Evolutionary conservation across 1,139 yeast species (phyloP), one percentile per base, ranked within the genome.

Genomic region (Pneumocystis wakefieldiae): DNA sequence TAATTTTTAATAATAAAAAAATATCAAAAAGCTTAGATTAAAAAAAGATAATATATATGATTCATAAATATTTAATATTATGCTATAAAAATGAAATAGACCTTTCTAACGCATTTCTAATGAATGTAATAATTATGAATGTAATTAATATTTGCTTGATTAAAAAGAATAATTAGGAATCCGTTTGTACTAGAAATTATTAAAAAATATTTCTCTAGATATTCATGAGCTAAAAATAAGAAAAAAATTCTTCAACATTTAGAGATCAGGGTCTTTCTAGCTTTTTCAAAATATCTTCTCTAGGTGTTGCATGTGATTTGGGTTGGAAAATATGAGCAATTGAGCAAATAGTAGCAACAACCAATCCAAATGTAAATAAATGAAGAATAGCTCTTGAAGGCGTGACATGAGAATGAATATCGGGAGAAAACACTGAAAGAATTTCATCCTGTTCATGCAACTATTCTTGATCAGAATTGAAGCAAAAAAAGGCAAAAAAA

Each of bases 371-470:
- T 48, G 79, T 75, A 48, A 73, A 67, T 65, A 78, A 75, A 70
- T 77, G 76, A 68, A 76, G 79, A 63, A 84, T 73, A 1, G 95
- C 95, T 59, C 82, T 78, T 64, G 76, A 73, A 74, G 86, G 84
- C 53, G 82, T 76, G 57, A 83, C 86, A 60, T 77, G 73, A 70
- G 83, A 83, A 72, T 78, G 83, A 71, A 84, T 81, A 71, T 87
- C 95, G 17, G 95, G 94, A 14, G 95, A 83, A 95, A 95, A 88
- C 78, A 87, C 81, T 72, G 87, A 92, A 71, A 84, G 79, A 73
- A 81, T 76, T 71, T 88, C 95, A 68, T 84, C 87, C 68, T 84
- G 82, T 63, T 83, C 82, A 71, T 83, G 82, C 66, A 86, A 74
- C 57, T 68, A 5, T 38, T 61, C 42, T 35, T 55, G 48, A 24